Percentiles rank a stretch among this genome's conserved stretches.
phyloP scores from a whole-genome alignment of 2,329 filamentous ascomycete genomes.

The Xylariaceae sp. region DNA sequence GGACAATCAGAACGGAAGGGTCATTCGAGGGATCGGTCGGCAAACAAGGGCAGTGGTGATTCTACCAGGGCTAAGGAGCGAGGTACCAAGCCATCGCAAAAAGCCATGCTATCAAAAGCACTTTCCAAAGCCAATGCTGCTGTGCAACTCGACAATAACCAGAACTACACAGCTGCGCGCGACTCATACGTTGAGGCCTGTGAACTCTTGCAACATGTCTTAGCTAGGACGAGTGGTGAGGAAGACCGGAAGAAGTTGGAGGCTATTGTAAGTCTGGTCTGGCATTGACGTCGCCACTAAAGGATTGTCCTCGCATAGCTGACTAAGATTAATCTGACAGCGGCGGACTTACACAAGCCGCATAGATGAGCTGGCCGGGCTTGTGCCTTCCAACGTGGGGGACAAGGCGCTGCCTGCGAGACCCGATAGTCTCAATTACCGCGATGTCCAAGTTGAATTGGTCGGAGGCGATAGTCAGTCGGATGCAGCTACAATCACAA shows the following conservation, averaged over 20 bases:
- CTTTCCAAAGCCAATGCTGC: slow-evolving; percentile 94
- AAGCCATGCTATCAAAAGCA: slow-evolving; percentile 94
- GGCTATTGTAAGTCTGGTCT: slow-evolving; percentile 68
- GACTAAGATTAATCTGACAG: slow-evolving; percentile 39
- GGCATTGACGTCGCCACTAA: neutral
- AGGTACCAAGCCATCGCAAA: slow-evolving; percentile 62
- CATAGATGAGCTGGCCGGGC: slow-evolving; percentile 78
- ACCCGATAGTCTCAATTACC: slow-evolving; percentile 60
- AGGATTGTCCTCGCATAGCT: neutral
- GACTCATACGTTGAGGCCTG: slow-evolving; percentile 91
- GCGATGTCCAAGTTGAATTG: slow-evolving; percentile 32
- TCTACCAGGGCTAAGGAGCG: slow-evolving; percentile 36
- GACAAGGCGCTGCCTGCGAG: slow-evolving; percentile 74
- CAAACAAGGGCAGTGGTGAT: slow-evolving; percentile 43
- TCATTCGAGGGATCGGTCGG: slow-evolving; percentile 45
- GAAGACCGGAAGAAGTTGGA: slow-evolving; percentile 89
- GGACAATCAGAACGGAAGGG: slow-evolving; percentile 36
- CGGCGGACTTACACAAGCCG: slow-evolving; percentile 85
- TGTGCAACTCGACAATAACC: slow-evolving; percentile 91
- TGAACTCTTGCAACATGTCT: slow-evolving; percentile 79
- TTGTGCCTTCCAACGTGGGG: slow-evolving; percentile 55
- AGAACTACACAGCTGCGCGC: slow-evolving; percentile 88
- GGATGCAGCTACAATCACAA: slow-evolving; percentile 46
- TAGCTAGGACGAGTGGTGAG: slow-evolving; percentile 75
- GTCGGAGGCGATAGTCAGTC: slow-evolving; percentile 40